Base-by-base conservation (phyloP, 345 rosid genomes). In the Passiflora organensis region DNA sequence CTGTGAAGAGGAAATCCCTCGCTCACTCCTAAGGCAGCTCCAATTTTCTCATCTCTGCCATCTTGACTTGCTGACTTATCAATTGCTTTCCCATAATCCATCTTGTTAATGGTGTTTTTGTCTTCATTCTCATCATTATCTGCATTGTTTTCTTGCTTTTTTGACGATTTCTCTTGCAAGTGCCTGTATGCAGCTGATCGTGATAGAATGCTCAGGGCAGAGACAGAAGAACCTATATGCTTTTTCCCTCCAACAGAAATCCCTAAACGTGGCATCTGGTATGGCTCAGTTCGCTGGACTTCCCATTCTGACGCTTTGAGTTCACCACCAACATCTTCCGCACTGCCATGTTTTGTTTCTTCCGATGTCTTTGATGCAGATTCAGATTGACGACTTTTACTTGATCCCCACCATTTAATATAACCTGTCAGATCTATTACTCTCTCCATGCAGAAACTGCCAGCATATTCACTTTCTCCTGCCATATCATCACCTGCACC, bases 391-490 rank as follows among this genome's bases (percentile, higher is more conserved):
- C 95, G 87, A 65, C 68, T 60, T 76, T 76, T 89, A 70, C 76
- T 83, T 23, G 76, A 62, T 12, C 91, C 87, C 96, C 99, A 89
- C 99, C 99, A 93, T 67, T 89, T 93, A 60, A 93, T 78, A 58
- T 81, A 75, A 61, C 80, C 73, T 39, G 99, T 84, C 49, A 93
- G 75, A 75, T 88, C 99, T 36, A 89, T 80, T 73, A 84, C 86
- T 76, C 89, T 86, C 22, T 93, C 96, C 48, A 77, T 66, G 72
- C 84, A 79, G 68, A 88, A 80, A 63, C 83, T 66, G 58, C 96
- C 83, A 32, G 76, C 66, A 71, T 76, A 81, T 71, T 84, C 94
- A 65, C 78, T 78, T 65, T 89, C 91, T 15, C 79, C 64, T 66
- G 82, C 77, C 62, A 81, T 77, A 68, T 86, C 95, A 65, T 84